Evolutionary conservation across 768 basidiomycete genomes (phyloP).

Genomic region (Suillus cothurnatus): DNA sequence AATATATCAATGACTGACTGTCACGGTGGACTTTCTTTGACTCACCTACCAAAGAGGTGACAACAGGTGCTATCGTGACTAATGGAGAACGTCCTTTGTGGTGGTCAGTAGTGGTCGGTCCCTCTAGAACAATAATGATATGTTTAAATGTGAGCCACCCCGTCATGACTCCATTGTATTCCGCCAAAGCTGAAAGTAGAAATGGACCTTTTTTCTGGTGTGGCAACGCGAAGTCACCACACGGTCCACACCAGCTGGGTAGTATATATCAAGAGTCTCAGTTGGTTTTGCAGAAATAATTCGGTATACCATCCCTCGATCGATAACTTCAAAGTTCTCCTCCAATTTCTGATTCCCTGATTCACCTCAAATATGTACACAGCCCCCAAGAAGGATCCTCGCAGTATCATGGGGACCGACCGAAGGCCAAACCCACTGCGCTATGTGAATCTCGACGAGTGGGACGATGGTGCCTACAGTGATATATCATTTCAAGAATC

Average conservation of each 20-base stretch:
- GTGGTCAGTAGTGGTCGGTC: background rate
- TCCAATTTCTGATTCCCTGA: background rate
- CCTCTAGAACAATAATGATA: background rate
- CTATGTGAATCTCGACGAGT: constrained; percentile 27
- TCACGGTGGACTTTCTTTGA: background rate
- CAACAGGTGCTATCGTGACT: background rate
- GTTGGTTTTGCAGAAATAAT: background rate
- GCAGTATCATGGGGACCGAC: constrained; percentile 7
- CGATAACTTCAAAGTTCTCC: background rate
- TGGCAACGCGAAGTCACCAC: background rate
- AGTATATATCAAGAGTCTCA: constrained; percentile 1
- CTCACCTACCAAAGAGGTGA: background rate
- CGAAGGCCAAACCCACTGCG: constrained; percentile 11
- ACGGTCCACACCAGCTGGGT: background rate
- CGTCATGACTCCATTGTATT: constrained; percentile 4
- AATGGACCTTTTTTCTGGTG: background rate
- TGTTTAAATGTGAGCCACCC: background rate
- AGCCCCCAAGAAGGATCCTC: background rate
- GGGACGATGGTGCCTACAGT: constrained; percentile 29
- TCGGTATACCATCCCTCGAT: background rate
- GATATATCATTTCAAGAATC: constrained; percentile 21
- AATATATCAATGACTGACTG: background rate
- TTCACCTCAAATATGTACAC: constrained; percentile 2
- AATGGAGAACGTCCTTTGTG: background rate
- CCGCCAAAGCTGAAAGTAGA: background rate